A percentile compares a stretch with the other conserved stretches of the same genome.
These are phyloP conservation scores for Penicillium sp. DNA, from an alignment of 2,329 filamentous ascomycete species.

Conservation along the genomic window DNA sequence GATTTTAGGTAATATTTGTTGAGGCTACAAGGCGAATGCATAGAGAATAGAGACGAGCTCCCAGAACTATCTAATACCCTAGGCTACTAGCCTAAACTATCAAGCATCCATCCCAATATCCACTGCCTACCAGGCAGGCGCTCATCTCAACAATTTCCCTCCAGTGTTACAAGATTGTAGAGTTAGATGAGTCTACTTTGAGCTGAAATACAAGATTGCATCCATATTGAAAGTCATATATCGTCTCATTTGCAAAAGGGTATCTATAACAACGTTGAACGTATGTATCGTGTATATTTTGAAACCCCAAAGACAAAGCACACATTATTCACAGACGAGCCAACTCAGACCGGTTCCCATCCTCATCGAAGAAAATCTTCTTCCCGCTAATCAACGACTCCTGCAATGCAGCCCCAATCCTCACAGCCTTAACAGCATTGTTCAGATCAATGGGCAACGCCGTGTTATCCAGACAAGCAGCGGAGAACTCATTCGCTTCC, in stretches of 20 bases:
- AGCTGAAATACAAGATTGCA: background rate
- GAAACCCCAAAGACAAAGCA: background rate
- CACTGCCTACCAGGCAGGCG: too few species aligned
- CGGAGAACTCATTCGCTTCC: constrained; percentile 66
- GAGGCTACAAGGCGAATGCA: too few species aligned
- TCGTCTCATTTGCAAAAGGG: background rate
- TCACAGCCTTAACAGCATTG: constrained; percentile 57
- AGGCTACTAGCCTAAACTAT: too few species aligned
- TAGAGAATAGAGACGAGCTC: too few species aligned
- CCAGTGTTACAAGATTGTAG: too few species aligned
- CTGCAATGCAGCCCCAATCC: constrained; percentile 62
- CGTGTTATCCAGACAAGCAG: constrained; percentile 56
- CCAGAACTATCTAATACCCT: too few species aligned
- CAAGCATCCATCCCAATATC: too few species aligned
- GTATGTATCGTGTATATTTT: background rate
- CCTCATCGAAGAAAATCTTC: constrained; percentile 61
- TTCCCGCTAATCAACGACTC: constrained; percentile 56
- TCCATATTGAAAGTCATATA: background rate
- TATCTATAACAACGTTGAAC: background rate
- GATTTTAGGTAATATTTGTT: too few species aligned
- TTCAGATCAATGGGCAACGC: constrained; percentile 57
- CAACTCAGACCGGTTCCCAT: constrained; percentile 49
- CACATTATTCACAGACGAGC: constrained; percentile 37
- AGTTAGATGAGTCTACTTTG: background rate
- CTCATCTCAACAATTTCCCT: too few species aligned